phyloP scores from a whole-genome alignment of 1,139 yeast genomes.

The Diutina sp. region DNA sequence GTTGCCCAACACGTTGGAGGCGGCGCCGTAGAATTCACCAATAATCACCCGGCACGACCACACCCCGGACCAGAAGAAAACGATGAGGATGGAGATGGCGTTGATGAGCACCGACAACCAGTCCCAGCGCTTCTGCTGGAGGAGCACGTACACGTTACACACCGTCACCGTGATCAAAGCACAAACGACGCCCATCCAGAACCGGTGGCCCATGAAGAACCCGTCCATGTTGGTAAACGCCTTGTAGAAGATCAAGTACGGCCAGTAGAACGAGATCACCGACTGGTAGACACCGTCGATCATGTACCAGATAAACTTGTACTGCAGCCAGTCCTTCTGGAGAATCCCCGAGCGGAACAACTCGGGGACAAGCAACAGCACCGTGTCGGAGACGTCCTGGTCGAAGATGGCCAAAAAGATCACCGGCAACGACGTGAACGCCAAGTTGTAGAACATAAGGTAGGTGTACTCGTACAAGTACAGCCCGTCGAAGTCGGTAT shows the following conservation, averaged over 20 bases:
- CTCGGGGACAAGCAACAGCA: constrained; percentile 79
- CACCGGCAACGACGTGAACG: constrained; percentile 89
- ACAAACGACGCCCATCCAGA: constrained; percentile 71
- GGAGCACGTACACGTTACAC: constrained; percentile 66
- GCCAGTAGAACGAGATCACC: constrained; percentile 73
- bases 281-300: constrained; percentile 85
- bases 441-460: constrained; percentile 85
- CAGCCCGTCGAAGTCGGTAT: constrained; percentile 78
- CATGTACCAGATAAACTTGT: constrained; percentile 77
- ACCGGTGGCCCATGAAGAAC: constrained; percentile 64
- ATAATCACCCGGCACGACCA: constrained; percentile 50
- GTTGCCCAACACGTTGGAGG: constrained; percentile 40
- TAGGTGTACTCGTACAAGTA: constrained; percentile 88
- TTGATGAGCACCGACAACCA: constrained; percentile 63
- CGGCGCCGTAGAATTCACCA: constrained; percentile 43
- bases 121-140: constrained; percentile 92
- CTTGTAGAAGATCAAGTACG: constrained; percentile 50
- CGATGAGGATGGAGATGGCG: constrained; percentile 48
- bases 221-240: constrained; percentile 55
- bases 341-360: constrained; percentile 75
- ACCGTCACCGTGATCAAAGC: constrained; percentile 69
- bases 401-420: constrained; percentile 84
- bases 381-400: constrained; percentile 79
- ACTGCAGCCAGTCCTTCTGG: constrained; percentile 68
- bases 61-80: constrained; percentile 83